Conservation (phyloP, 768 basidiomycete species). For the button mushroom (Agaricus bisporus) region DNA sequence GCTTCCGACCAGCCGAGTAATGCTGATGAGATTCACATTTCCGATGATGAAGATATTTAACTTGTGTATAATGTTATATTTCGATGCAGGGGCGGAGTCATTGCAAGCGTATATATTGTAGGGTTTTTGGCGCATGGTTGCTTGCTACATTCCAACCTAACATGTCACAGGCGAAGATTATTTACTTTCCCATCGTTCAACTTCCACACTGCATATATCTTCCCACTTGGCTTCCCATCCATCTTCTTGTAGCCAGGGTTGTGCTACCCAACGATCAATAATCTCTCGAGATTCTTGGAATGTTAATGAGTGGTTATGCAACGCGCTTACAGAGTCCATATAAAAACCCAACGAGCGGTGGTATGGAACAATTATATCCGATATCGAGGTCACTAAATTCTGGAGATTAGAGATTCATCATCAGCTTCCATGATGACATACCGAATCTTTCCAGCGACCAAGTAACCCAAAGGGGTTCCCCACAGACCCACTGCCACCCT, state of each 20-base stretch:
- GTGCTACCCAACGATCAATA: constrained; percentile 63
- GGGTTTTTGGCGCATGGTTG: background rate
- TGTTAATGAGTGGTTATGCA: constrained; percentile 60
- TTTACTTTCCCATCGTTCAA: constrained; percentile 57
- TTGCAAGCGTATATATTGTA: too few relatives aligned
- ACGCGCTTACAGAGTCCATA: constrained; percentile 43
- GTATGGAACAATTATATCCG: constrained; percentile 55
- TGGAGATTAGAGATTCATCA: background rate
- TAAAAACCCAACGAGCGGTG: constrained; percentile 59
- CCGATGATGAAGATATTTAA: constrained; percentile 71
- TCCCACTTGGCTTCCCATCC: constrained; percentile 75
- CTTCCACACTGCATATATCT: constrained; percentile 69
- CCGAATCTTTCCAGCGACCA: constrained; percentile 82
- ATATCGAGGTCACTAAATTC: constrained; percentile 44
- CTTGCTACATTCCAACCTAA: constrained; percentile 7
- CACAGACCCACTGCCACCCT: constrained; percentile 64
- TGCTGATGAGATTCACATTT: constrained; percentile 83
- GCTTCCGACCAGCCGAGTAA: constrained; percentile 38
- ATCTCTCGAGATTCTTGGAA: constrained; percentile 65
- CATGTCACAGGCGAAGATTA: constrained; percentile 14
- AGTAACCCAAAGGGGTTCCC: constrained; percentile 75
- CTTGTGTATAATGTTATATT: constrained; percentile 11
- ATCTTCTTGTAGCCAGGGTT: constrained; percentile 57
- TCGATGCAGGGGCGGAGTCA: background rate
- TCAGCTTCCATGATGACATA: constrained; percentile 20